Percentiles rank a stretch among this genome's conserved stretches.
Evolutionary conservation across 2,329 filamentous ascomycete genomes (phyloP).

Genomic region (Sporothrix variecibatus): DNA sequence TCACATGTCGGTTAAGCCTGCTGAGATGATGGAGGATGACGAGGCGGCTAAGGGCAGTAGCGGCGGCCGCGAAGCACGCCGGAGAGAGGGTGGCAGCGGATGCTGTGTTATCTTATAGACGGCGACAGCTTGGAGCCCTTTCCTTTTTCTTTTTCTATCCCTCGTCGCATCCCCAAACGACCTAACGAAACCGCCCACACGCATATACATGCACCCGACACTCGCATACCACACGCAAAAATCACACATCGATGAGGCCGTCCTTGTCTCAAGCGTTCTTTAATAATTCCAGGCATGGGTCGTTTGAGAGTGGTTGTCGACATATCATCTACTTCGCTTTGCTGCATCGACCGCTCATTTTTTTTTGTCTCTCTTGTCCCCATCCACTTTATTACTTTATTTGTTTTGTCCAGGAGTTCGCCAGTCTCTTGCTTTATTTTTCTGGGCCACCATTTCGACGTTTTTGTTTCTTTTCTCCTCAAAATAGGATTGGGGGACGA

Average conservation of each 20-base stretch:
- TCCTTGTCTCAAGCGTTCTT: slow-evolving; percentile 15
- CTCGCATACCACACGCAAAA: neutral
- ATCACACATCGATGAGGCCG: slow-evolving; percentile 18
- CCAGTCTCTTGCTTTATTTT: slow-evolving; percentile 2
- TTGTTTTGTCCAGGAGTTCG: slow-evolving; percentile 6
- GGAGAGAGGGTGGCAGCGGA: slow-evolving; percentile 44
- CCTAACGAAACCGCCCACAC: neutral
- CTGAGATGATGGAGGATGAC: slow-evolving; percentile 80
- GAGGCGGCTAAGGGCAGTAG: slow-evolving; percentile 69
- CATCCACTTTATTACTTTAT: neutral
- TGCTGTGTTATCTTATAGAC: slow-evolving; percentile 57
- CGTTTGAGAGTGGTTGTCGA: neutral
- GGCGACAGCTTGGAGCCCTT: neutral
- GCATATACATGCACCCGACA: slow-evolving; percentile 9
- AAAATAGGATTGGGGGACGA: neutral
- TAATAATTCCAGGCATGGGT: neutral
- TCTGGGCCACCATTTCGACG: neutral
- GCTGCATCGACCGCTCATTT: neutral
- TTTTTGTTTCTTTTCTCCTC: neutral
- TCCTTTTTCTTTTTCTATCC: neutral
- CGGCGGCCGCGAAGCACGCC: slow-evolving; percentile 43
- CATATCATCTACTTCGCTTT: neutral
- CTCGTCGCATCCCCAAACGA: neutral
- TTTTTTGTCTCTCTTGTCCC: neutral
- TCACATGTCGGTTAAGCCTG: slow-evolving; percentile 91